Conservation (phyloP, 768 basidiomycete species). For the Boletus bicolor region DNA sequence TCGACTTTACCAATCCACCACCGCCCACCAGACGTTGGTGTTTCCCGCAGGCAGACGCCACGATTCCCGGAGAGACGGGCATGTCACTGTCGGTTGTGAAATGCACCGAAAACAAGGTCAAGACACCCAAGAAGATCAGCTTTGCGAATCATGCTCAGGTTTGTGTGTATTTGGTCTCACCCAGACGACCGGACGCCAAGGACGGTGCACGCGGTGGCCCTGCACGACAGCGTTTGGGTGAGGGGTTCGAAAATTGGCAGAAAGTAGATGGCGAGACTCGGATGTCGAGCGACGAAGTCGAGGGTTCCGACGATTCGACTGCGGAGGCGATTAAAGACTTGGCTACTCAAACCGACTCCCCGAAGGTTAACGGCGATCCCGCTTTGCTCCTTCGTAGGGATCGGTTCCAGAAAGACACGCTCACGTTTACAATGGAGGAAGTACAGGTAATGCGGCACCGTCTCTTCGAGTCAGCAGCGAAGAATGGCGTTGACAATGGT, state of each 20-base stretch:
- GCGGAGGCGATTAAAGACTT: neutral
- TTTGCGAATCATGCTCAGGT: slow-evolving; percentile 25
- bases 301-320: neutral
- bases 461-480: slow-evolving; percentile 9
- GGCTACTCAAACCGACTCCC: neutral
- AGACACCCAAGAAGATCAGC: slow-evolving; percentile 26
- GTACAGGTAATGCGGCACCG: slow-evolving; percentile 14
- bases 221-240: neutral
- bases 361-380: neutral
- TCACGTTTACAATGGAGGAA: slow-evolving; percentile 20
- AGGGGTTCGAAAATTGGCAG: neutral
- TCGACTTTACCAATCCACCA: slow-evolving; percentile 29
- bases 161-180: slow-evolving; percentile 18
- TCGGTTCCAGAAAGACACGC: slow-evolving; percentile 1
- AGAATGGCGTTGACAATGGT: slow-evolving; percentile 1
- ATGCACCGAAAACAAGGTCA: slow-evolving; percentile 9
- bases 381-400: neutral
- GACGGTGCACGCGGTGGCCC: neutral
- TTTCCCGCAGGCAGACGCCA: neutral
- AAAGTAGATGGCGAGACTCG: neutral
- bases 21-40: slow-evolving; percentile 10
- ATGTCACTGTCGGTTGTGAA: slow-evolving; percentile 7
- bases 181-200: neutral
- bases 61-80: neutral
- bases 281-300: neutral